Evolutionary conservation across 2,329 filamentous ascomycete genomes (phyloP).

Genomic region (Magnaporthiopsis incrustans): DNA sequence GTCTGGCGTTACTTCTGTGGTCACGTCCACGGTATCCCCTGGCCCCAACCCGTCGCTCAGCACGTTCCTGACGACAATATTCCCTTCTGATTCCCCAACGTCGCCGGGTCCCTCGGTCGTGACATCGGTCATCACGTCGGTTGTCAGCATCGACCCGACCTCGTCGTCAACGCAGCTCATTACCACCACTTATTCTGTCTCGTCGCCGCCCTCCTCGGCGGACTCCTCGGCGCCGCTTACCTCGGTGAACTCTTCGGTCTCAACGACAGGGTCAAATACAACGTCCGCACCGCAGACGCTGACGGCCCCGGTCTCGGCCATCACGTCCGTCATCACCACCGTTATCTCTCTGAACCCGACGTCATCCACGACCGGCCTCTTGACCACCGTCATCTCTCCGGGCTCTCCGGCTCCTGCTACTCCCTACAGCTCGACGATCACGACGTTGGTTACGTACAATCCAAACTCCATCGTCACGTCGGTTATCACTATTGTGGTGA

Average conservation of each 20-base stretch:
- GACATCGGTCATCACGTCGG: neutral
- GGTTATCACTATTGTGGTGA: neutral
- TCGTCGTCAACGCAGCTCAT: slow-evolving; percentile 1
- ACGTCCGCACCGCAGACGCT: neutral
- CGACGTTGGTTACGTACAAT: slow-evolving; percentile 2
- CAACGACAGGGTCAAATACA: neutral
- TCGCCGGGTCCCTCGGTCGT: neutral
- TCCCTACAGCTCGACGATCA: neutral
- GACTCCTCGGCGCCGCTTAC: neutral
- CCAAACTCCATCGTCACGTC: slow-evolving; percentile 6
- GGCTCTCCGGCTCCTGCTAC: neutral
- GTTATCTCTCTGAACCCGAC: neutral
- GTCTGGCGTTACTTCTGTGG: slow-evolving; percentile 1
- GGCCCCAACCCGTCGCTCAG: neutral
- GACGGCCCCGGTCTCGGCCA: neutral
- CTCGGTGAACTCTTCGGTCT: neutral
- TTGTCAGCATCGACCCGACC: neutral
- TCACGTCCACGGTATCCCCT: neutral
- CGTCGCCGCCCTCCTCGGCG: neutral
- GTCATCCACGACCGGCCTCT: neutral
- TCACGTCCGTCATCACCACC: neutral
- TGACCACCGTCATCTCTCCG: neutral
- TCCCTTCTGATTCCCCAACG: neutral
- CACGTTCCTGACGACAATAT: neutral
- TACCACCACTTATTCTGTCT: neutral